These are phyloP conservation scores for Solanum piurae DNA, from an alignment of 257 asterid species.

Conservation along the genomic window DNA sequence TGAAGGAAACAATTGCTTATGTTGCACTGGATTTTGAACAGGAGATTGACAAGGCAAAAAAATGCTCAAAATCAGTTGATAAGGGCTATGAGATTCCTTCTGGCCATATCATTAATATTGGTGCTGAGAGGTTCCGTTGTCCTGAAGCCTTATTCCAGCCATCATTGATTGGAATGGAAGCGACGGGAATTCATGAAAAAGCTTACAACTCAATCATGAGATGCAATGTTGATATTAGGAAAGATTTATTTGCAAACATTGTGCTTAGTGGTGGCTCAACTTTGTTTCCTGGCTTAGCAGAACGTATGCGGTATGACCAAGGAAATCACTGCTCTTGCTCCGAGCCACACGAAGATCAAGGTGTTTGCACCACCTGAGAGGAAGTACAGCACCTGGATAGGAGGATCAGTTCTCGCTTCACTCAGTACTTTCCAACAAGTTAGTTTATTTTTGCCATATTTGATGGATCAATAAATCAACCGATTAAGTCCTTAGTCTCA, in stretches of 20 bases:
- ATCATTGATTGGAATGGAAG: background rate
- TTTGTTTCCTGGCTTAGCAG: background rate
- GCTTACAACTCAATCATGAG: background rate
- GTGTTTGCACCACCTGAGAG: background rate
- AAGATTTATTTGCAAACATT: background rate
- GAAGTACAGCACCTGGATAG: background rate
- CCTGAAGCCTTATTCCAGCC: conserved; percentile 7
- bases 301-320: background rate
- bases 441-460: too few species aligned
- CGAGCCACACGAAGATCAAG: background rate
- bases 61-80: background rate
- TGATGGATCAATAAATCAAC: too few species aligned
- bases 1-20: background rate
- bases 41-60: background rate
- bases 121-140: conserved; percentile 1
- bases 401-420: background rate
- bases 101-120: background rate
- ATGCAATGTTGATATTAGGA: background rate
- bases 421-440: too few species aligned
- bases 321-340: background rate
- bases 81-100: background rate
- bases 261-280: background rate
- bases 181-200: background rate
- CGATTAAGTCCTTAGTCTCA: too few species aligned
- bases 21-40: background rate